Conservation (phyloP, 345 rosid species). For the Eucalyptus pauciflora region DNA sequence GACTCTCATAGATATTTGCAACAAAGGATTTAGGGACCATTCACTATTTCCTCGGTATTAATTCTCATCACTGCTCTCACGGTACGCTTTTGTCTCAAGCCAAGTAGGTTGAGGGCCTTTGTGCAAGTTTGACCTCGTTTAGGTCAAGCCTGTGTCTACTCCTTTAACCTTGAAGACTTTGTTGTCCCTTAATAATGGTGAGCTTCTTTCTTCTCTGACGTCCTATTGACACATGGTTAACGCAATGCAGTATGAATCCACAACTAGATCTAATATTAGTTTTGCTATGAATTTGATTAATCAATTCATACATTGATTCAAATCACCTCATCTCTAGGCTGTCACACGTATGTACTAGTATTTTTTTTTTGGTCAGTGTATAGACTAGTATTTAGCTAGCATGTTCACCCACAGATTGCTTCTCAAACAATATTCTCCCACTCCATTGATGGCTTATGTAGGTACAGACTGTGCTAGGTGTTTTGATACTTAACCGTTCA, state of each 20-base stretch:
- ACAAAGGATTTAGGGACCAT: background rate
- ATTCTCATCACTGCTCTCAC: background rate
- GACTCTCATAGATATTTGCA: background rate
- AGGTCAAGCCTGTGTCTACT: background rate
- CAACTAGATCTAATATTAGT: background rate
- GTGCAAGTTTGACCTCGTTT: background rate
- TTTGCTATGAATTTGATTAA: background rate
- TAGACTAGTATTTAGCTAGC: background rate
- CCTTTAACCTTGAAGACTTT: background rate
- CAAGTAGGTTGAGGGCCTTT: background rate
- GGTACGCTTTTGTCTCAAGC: background rate
- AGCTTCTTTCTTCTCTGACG: background rate
- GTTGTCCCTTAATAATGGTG: background rate
- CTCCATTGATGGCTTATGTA: background rate
- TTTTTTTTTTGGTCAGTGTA: too few relatives aligned
- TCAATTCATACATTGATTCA: background rate
- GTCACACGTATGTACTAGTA: rapidly evolving
- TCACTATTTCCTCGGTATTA: background rate
- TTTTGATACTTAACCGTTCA: background rate
- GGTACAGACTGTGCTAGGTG: rapidly evolving
- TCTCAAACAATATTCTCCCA: background rate
- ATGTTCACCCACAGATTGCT: background rate
- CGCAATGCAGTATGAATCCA: background rate
- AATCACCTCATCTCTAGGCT: background rate
- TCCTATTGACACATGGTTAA: background rate